phyloP scores from a whole-genome alignment of 148 eudicot species.

The Fagopyrum esculentum region DNA sequence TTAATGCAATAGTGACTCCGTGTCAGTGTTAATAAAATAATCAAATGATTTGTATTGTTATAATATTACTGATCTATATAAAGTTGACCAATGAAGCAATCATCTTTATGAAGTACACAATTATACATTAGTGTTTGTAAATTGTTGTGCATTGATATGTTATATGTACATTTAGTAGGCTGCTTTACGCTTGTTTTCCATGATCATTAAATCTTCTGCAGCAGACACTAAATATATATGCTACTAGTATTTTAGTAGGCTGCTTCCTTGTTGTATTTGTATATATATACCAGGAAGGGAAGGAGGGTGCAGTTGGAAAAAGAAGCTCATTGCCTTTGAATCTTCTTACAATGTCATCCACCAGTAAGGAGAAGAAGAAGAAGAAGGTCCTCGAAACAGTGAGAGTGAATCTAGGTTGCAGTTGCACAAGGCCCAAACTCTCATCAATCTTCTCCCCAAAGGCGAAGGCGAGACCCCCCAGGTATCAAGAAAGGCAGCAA shows the following conservation, averaged over 20 bases:
- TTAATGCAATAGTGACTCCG: not conserved
- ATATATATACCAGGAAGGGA: no score
- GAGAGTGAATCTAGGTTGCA: slow-evolving; percentile 13
- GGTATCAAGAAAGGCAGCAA: slow-evolving; percentile 5
- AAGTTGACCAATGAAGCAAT: not conserved
- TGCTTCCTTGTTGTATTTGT: no score
- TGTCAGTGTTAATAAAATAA: not conserved
- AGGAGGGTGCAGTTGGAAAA: no score
- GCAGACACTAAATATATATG: not conserved
- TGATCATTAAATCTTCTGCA: not conserved
- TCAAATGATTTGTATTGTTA: not conserved
- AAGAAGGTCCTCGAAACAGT: slow-evolving; percentile 10
- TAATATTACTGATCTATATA: not conserved
- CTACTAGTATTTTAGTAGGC: no score
- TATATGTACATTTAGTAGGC: not conserved
- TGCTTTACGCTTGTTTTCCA: not conserved
- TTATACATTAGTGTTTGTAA: not conserved
- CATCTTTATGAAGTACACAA: no score
- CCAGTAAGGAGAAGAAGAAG: not conserved
- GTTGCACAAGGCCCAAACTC: slow-evolving; percentile 14
- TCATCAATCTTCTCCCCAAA: slow-evolving; percentile 17
- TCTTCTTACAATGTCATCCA: not conserved
- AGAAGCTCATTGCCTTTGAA: no score
- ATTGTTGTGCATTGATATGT: not conserved
- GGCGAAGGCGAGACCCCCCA: slow-evolving; percentile 13